Evolutionary conservation across 805 yeast genomes (phyloP).

Genomic region (Candida stauntonica): DNA sequence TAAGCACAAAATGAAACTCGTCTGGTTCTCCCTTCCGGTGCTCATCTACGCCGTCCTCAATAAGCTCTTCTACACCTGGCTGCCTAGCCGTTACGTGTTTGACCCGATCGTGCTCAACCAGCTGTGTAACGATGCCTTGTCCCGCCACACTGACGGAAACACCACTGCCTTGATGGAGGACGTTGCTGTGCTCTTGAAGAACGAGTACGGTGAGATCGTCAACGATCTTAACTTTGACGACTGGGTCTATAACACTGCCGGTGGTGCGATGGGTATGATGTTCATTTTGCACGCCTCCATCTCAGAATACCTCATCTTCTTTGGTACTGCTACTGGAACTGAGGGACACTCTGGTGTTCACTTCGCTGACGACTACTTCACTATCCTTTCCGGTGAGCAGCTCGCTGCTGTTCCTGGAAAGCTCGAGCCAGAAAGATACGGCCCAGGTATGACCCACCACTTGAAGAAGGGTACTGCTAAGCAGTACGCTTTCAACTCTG

Average conservation of each 20-base stretch:
- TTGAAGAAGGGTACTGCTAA: constrained; percentile 66
- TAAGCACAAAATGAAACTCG: constrained; percentile 21
- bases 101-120: constrained; percentile 58
- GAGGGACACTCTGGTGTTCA: constrained; percentile 97
- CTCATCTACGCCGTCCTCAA: constrained; percentile 33
- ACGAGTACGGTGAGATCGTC: constrained; percentile 67
- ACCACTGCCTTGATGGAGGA: constrained; percentile 60
- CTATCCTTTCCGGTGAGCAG: constrained; percentile 79
- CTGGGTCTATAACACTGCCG: constrained; percentile 97
- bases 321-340: constrained; percentile 91
- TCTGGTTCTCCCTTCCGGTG: constrained; percentile 24
- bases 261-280: constrained; percentile 98
- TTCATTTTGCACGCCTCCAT: constrained; percentile 91
- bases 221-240: constrained; percentile 71
- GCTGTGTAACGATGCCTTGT: constrained; percentile 52
- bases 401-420: constrained; percentile 65
- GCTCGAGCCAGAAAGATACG: constrained; percentile 62
- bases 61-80: constrained; percentile 51
- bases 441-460: constrained; percentile 86
- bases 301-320: constrained; percentile 86
- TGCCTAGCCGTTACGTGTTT: constrained; percentile 68
- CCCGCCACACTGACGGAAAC: constrained; percentile 50
- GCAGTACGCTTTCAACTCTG: constrained; percentile 84
- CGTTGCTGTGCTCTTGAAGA: constrained; percentile 53
- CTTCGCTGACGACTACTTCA: constrained; percentile 96